Evolutionary conservation across 2,329 filamentous ascomycete species (phyloP), one percentile per base, ranked within the genome.

Genomic region (Diplodia scrobiculata): DNA sequence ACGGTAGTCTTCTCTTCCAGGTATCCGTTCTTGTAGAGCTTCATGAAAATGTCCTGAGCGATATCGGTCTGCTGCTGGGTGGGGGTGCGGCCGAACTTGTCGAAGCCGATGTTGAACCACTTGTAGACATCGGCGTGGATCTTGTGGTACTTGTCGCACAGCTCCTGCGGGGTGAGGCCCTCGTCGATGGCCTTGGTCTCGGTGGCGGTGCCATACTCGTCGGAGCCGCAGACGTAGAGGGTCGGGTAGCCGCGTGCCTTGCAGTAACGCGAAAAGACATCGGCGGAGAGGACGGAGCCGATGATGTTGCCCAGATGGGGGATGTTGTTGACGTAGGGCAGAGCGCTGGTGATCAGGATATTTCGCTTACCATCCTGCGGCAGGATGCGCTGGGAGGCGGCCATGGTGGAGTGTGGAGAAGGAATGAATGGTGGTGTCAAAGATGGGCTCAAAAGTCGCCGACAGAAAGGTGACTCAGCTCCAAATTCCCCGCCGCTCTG

Each of bases 181-280:
- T 95, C 92, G 77, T 96, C 92, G 48, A 97, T 86, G 4, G 94
- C 94, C 81, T 96, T 97, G 29, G 94, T 97, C 80, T 97, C 94
- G 36, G 93, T 97, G 25, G 94, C 93, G 13, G 94, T 98, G 67
- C 94, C 94, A 78, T 97, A 98, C 80, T 98, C 91, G 81, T 97
- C 94, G 62, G 88, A 91, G 66, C 92, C 92, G 78, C 93, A 96
- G 71, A 97, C 84, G 77, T 88, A 97, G 60, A 97, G 84, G 1
- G 92, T 96, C 70, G 87, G 90, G 74, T 89, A 85, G 66, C 89
- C 90, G 73, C 91, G 86, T 51, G 90, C 88, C 78, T 91, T 91
- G 80, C 89, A 91, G 80, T 90, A 96, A 21, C 76, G 87, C 50
- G 79, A 76, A 69, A 83, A 97, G 69, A 96, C 91, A 75, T 97